Conservation (phyloP, 164 flowering plant genomes). For the Amborella trichopoda region DNA sequence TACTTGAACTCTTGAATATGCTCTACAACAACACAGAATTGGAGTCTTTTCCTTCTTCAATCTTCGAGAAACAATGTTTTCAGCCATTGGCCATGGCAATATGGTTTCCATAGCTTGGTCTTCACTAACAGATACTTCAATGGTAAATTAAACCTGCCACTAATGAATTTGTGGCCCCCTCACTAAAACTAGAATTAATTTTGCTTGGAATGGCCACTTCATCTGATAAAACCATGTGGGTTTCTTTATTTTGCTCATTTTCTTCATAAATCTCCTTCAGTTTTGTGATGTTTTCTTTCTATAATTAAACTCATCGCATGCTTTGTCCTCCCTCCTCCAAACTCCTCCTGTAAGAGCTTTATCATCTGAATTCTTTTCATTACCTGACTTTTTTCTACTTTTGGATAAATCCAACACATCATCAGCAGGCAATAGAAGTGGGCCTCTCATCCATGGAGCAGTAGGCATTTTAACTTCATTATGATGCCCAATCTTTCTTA, state of each 20-base stretch:
- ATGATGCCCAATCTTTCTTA: too few species aligned
- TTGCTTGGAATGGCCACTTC: too few species aligned
- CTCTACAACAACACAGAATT: too few species aligned
- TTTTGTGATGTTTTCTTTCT: slow-evolving; percentile 35
- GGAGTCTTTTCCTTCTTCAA: slow-evolving; percentile 41
- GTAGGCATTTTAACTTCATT: too few species aligned
- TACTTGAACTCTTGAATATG: too few species aligned
- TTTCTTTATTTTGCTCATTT: too few species aligned
- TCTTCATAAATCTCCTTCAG: slow-evolving; percentile 14
- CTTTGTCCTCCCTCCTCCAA: slow-evolving; percentile 46
- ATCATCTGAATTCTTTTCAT: background rate
- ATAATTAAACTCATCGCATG: slow-evolving; percentile 43
- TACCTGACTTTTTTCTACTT: slow-evolving; percentile 8
- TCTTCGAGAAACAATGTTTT: slow-evolving; percentile 37
- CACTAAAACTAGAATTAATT: too few species aligned
- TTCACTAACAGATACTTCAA: too few species aligned
- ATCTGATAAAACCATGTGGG: too few species aligned
- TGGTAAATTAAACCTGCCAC: too few species aligned
- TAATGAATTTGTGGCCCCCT: too few species aligned
- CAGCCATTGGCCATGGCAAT: slow-evolving; percentile 66
- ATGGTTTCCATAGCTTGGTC: too few species aligned
- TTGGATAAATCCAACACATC: slow-evolving; percentile 31
- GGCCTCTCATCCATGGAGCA: slow-evolving; percentile 78
- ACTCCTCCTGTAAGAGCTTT: slow-evolving; percentile 33
- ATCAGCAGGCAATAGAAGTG: slow-evolving; percentile 40